phyloP scores from a whole-genome alignment of 805 yeast genomes.

The Hanseniaspora jakobsenii region DNA sequence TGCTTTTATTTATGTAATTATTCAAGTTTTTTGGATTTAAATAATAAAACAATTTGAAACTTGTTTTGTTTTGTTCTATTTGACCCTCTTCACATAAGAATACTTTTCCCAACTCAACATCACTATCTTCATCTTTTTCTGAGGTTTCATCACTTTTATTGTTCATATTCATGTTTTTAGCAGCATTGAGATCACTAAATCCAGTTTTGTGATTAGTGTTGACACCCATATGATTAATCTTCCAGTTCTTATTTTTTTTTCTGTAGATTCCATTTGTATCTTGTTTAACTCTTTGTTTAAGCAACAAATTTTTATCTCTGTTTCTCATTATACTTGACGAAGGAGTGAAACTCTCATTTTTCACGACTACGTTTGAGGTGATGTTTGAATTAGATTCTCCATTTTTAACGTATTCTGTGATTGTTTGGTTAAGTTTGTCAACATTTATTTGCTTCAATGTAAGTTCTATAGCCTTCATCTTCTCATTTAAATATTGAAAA shows the following conservation, averaged over 20 bases:
- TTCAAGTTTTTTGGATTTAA: not conserved
- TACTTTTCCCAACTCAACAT: constrained; percentile 1
- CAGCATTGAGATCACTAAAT: too few relatives aligned
- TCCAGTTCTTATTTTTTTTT: too few relatives aligned
- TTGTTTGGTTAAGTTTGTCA: not conserved
- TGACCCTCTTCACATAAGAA: constrained; percentile 11
- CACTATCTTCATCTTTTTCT: not conserved
- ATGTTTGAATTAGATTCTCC: too few relatives aligned
- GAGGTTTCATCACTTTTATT: not conserved
- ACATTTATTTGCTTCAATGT: not conserved
- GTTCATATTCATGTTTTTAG: not conserved
- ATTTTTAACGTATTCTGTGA: not conserved
- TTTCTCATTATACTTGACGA: too few relatives aligned
- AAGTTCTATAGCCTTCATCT: not conserved
- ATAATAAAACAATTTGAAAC: constrained; percentile 7
- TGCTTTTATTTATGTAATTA: not conserved
- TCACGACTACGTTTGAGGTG: too few relatives aligned
- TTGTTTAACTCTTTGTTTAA: too few relatives aligned
- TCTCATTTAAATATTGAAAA: not conserved
- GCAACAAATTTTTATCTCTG: too few relatives aligned
- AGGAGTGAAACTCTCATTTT: too few relatives aligned
- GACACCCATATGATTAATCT: too few relatives aligned
- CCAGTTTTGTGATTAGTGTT: too few relatives aligned
- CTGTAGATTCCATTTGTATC: too few relatives aligned
- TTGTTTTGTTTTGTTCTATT: not conserved